Conservation (phyloP, 2,329 filamentous ascomycete species). For the Setomelanomma holmii region DNA sequence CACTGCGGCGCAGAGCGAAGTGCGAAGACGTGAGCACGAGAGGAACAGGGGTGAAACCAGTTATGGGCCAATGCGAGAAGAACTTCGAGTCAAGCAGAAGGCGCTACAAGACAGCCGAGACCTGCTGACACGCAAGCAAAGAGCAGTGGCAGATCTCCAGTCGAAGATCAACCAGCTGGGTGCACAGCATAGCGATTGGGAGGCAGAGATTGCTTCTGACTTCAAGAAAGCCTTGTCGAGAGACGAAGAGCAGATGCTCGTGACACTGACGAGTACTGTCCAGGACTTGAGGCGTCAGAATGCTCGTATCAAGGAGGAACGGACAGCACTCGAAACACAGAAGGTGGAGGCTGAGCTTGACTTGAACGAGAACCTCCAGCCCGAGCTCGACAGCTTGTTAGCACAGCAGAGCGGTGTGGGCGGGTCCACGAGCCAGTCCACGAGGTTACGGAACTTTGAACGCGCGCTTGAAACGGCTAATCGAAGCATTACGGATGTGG, state of each 20-base stretch:
- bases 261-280: constrained; percentile 71
- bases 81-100: constrained; percentile 76
- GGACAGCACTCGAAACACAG: constrained; percentile 77
- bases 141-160: constrained; percentile 71
- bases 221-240: constrained; percentile 89
- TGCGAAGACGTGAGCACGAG: constrained; percentile 82
- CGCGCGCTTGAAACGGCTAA: constrained; percentile 81
- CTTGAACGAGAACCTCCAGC: constrained; percentile 85
- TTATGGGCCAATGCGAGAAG: constrained; percentile 79
- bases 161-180: constrained; percentile 64
- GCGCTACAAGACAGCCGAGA: constrained; percentile 76
- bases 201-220: constrained; percentile 80
- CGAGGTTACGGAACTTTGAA: constrained; percentile 77
- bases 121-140: constrained; percentile 75
- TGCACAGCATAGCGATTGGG: constrained; percentile 76
- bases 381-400: constrained; percentile 81
- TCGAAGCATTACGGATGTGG: constrained; percentile 70
- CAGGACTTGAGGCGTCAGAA: constrained; percentile 79
- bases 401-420: constrained; percentile 53
- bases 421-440: constrained; percentile 60
- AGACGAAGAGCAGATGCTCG: constrained; percentile 83
- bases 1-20: constrained; percentile 81
- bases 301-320: constrained; percentile 74
- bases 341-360: constrained; percentile 88
- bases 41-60: constrained; percentile 79